phyloP scores from a whole-genome alignment of 768 basidiomycete species.

The Suillus tomentosus region DNA sequence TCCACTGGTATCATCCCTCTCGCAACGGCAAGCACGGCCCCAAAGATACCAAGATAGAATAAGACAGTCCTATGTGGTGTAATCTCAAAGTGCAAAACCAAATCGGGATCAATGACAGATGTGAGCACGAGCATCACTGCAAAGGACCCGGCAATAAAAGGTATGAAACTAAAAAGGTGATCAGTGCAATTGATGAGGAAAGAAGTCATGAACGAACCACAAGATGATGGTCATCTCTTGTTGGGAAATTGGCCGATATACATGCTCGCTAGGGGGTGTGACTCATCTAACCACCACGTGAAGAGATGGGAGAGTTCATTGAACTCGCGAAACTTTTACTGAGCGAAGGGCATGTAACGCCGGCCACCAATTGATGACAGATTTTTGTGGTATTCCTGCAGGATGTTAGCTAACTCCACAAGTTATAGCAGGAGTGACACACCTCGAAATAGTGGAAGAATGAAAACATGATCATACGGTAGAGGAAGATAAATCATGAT shows the following conservation, averaged over 20 bases:
- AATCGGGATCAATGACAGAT: no score
- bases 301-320: conserved; percentile 97
- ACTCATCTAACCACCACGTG: conserved; percentile 79
- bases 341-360: conserved; percentile 90
- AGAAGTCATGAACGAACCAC: no score
- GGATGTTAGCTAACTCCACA: neutral
- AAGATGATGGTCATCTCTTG: no score
- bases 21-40: no score
- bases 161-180: no score
- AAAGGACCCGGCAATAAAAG: no score
- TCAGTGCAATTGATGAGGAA: no score
- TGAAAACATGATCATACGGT: conserved; percentile 95
- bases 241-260: conserved; percentile 99
- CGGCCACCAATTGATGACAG: conserved; percentile 93
- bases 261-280: conserved; percentile 87
- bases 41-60: no score
- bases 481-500: conserved; percentile 95
- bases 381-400: conserved; percentile 97
- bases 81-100: no score
- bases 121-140: no score
- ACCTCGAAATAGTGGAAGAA: conserved; percentile 99
- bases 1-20: no score
- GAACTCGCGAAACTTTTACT: conserved; percentile 99
- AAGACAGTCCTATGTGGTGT: no score
- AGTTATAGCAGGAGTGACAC: conserved; percentile 23